Evolutionary conservation across 176 grass and related monocot species (phyloP), one percentile per base, ranked within the genome.

Genomic region (Carex scoparia): DNA sequence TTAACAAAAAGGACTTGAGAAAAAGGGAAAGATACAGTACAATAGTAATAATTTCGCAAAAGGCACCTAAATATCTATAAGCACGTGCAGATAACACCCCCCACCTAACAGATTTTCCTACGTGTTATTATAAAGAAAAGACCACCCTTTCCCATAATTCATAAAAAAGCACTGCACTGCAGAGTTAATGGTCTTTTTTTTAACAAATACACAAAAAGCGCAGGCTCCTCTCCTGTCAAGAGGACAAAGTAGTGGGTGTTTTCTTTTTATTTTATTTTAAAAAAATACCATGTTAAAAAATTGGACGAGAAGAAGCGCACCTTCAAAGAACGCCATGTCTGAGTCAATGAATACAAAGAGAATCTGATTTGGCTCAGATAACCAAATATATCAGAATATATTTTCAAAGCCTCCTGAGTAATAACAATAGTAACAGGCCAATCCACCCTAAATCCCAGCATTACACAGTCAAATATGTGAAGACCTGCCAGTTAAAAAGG

Each of bases 361-460:
- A 89, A 89, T 73, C 89, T 95, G 70, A 95, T 90, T 89, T 98
- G 88, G 87, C 87, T 82, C 78, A 98, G 91, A 90, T 88, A 93
- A 81, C 89, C 87, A 86, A 98, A 98, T 86, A 98, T 95, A 73
- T 93, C 91, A 88, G 92, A 89, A 95, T 98, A 98, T 85, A 85
- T 93, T 84, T 93, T 86, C 84, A 98, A 89, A 79, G 93, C 87
- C 82, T 80, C 93, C 33, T 87, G 84, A 80, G 89, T 98, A 79
- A 98, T 87, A 88, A 98, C 84, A 49, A 98, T 98, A 89, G 80
- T 92, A 74, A 95, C 84, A 69, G 95, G 95, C 95, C 95, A 98
- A 56, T 95, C 93, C 86, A 94, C 95, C 91, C 84, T 90, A 88
- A 93, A 98, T 78, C 95, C 95, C 82, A 98, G 84, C 71, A 95